Conservation (phyloP, 148 eudicot species). For the Beta vulgaris region DNA sequence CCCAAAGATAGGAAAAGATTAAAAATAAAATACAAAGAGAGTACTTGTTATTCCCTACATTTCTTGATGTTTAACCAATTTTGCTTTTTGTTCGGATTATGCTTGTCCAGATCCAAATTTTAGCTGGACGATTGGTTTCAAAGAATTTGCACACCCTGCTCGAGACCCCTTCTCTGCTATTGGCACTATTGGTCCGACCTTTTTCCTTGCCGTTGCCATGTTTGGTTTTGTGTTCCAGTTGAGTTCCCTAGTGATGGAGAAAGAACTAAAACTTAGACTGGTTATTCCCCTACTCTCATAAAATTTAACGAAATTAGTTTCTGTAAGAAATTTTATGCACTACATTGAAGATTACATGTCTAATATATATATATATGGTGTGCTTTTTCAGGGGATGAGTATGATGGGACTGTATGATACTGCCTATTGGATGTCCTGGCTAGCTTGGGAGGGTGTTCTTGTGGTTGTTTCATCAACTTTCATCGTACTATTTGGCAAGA, state of each 20-base stretch:
- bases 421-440: conserved; percentile 97
- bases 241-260: conserved; percentile 71
- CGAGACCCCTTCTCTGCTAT: conserved; percentile 57
- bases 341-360: conserved; percentile 1
- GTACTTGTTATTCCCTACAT: no score
- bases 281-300: conserved; percentile 30
- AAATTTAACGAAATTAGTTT: neutral
- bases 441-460: conserved; percentile 77
- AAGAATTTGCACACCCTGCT: conserved; percentile 89
- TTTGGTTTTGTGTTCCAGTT: conserved; percentile 91
- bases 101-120: conserved; percentile 52
- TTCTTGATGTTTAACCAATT: neutral
- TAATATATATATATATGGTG: conserved; percentile 5
- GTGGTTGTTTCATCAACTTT: conserved; percentile 64
- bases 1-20: no score
- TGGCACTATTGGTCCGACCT: conserved; percentile 64
- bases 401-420: conserved; percentile 98
- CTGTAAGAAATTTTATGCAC: neutral
- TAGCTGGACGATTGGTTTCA: conserved; percentile 74
- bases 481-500: conserved; percentile 89
- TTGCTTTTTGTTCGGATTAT: neutral
- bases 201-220: conserved; percentile 90
- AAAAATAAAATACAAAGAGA: no score
- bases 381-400: conserved; percentile 67
- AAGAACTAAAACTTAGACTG: conserved; percentile 96